These are phyloP conservation scores for Colletotrichum cordylinicola DNA, from an alignment of 2,329 filamentous ascomycete species.

Conservation along the genomic window DNA sequence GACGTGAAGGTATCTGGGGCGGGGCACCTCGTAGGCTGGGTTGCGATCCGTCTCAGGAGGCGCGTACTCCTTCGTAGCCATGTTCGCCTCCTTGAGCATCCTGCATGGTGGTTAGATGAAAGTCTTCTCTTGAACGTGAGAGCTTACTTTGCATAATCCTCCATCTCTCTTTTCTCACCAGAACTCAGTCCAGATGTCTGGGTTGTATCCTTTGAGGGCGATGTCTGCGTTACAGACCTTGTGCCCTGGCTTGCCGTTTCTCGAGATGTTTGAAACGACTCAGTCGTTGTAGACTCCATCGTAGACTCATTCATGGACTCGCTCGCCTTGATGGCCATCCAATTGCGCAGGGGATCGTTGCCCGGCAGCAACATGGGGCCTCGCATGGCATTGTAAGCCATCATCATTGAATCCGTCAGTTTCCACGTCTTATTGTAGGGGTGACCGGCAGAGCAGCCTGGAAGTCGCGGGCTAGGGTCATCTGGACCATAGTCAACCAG, in stretches of 20 bases:
- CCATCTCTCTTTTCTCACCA: background rate
- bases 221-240: background rate
- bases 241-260: background rate
- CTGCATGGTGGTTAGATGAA: background rate
- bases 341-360: constrained; percentile 31
- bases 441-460: constrained; percentile 18
- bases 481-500: constrained; percentile 12
- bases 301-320: background rate
- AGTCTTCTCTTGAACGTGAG: background rate
- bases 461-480: constrained; percentile 1
- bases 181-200: background rate
- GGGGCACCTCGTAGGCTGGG: constrained; percentile 15
- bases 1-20: constrained; percentile 22
- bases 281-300: background rate
- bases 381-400: constrained; percentile 38
- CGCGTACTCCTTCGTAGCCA: constrained; percentile 3
- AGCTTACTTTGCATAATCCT: background rate
- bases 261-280: background rate
- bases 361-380: constrained; percentile 28
- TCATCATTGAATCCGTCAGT: constrained; percentile 30
- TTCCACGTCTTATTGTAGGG: constrained; percentile 22
- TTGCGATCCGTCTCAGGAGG: constrained; percentile 4
- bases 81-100: constrained; percentile 11
- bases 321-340: constrained; percentile 25
- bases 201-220: background rate